phyloP scores from a whole-genome alignment of 441 rosid genomes.

The Erysimum cheiri region DNA sequence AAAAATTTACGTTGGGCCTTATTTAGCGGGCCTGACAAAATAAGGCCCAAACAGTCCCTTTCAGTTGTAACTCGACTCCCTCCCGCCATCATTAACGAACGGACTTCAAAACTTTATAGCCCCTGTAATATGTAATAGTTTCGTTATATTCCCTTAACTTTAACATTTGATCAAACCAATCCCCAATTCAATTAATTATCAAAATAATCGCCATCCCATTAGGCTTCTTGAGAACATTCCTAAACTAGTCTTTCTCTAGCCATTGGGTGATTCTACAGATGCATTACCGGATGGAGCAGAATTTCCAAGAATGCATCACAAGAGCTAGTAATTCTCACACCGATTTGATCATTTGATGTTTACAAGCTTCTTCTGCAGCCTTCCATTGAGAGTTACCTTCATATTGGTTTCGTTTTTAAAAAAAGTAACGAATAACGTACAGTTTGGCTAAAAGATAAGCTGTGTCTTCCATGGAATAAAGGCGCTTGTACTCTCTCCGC shows the following conservation, averaged over 20 bases:
- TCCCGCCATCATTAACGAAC: neutral
- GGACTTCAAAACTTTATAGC: too few species aligned
- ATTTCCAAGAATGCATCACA: neutral
- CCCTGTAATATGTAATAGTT: neutral
- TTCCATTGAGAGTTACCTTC: constrained; percentile 14
- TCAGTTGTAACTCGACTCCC: neutral
- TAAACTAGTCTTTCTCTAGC: neutral
- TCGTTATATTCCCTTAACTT: neutral
- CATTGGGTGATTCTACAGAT: constrained; percentile 38
- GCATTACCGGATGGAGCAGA: constrained; percentile 25
- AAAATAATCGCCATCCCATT: too few species aligned
- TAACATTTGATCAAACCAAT: neutral
- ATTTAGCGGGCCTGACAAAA: neutral
- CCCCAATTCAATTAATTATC: neutral
- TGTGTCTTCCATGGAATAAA: too few species aligned
- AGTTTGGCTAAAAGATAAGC: too few species aligned
- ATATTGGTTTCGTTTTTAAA: too few species aligned
- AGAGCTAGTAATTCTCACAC: constrained; percentile 13
- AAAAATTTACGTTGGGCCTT: too few species aligned
- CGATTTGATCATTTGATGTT: constrained; percentile 28
- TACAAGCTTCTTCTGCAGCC: constrained; percentile 9
- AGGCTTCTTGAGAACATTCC: constrained; percentile 7
- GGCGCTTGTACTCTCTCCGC: too few species aligned
- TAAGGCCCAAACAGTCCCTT: neutral
- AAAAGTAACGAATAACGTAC: too few species aligned